Percentiles rank a stretch among this genome's conserved stretches.
These are phyloP conservation scores for Lenzites betulinus DNA, from an alignment of 768 basidiomycete genomes.

Conservation along the genomic window DNA sequence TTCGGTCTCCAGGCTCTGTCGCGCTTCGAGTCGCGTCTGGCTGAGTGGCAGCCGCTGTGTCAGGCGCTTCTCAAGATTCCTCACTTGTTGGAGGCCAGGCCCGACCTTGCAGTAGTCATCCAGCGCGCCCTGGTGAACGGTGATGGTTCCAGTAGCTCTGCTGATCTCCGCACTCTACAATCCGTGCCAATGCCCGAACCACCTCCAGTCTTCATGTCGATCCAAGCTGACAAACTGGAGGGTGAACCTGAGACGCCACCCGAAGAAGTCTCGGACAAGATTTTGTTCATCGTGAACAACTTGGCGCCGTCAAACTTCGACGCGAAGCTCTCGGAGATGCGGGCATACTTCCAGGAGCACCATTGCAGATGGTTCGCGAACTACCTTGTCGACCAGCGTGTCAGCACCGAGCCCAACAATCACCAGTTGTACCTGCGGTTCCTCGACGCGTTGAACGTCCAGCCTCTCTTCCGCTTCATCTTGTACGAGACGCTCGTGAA, in stretches of 20 bases:
- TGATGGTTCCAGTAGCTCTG: slow-evolving; percentile 42
- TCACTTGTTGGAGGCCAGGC: slow-evolving; percentile 81
- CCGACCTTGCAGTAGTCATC: slow-evolving; percentile 74
- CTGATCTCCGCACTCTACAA: slow-evolving; percentile 43
- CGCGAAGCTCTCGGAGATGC: slow-evolving; percentile 83
- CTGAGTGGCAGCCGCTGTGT: slow-evolving; percentile 93
- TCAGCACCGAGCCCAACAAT: slow-evolving; percentile 96
- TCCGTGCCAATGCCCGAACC: slow-evolving; percentile 33
- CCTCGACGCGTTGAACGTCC: slow-evolving; percentile 77
- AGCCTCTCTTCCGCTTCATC: slow-evolving; percentile 69
- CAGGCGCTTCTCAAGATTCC: slow-evolving; percentile 86
- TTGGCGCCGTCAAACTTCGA: slow-evolving; percentile 94
- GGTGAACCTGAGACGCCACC: slow-evolving; percentile 67
- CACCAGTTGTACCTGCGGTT: slow-evolving; percentile 94
- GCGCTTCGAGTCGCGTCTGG: slow-evolving; percentile 82
- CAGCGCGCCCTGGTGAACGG: slow-evolving; percentile 67
- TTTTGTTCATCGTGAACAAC: slow-evolving; percentile 98
- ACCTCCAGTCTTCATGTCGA: slow-evolving; percentile 70
- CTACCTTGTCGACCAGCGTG: slow-evolving; percentile 94
- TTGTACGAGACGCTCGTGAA: slow-evolving; percentile 94
- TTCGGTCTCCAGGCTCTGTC: slow-evolving; percentile 92
- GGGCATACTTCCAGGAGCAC: slow-evolving; percentile 76
- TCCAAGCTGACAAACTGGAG: slow-evolving; percentile 70
- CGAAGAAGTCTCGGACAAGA: slow-evolving; percentile 88
- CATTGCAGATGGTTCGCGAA: slow-evolving; percentile 96